Conservation (phyloP, 78 protist species). For the Dictyostelium capitatum region DNA sequence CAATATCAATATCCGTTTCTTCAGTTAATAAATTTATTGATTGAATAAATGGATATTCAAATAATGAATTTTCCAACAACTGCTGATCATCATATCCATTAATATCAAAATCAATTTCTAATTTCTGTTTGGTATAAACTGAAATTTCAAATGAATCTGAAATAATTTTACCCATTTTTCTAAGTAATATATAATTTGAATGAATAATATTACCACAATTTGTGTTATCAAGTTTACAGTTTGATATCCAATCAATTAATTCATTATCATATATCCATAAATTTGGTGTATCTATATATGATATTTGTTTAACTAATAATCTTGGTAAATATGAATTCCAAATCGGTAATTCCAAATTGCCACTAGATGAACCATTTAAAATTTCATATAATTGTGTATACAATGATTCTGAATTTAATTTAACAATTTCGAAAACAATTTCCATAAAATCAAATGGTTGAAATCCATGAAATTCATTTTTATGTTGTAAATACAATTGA, state of each 20-base stretch:
- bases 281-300: no score
- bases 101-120: not conserved
- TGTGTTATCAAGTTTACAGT: no score
- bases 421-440: not conserved
- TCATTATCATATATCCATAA: no score
- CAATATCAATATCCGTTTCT: not conserved
- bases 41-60: not conserved
- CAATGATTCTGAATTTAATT: not conserved
- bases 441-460: not conserved
- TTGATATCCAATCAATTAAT: no score
- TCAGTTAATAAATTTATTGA: not conserved
- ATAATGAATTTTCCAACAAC: not conserved
- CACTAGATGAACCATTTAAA: no score
- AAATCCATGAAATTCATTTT: not conserved
- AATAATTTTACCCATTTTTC: not conserved
- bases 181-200: not conserved
- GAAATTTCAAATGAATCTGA: not conserved
- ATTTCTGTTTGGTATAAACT: not conserved
- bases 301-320: no score
- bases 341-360: no score
- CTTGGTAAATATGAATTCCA: no score
- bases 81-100: not conserved
- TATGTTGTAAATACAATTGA: not conserved
- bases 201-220: not conserved
- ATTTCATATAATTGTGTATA: not conserved